phyloP scores from a whole-genome alignment of 2,329 filamentous ascomycete species.

The Monosporascus cannonballus region DNA sequence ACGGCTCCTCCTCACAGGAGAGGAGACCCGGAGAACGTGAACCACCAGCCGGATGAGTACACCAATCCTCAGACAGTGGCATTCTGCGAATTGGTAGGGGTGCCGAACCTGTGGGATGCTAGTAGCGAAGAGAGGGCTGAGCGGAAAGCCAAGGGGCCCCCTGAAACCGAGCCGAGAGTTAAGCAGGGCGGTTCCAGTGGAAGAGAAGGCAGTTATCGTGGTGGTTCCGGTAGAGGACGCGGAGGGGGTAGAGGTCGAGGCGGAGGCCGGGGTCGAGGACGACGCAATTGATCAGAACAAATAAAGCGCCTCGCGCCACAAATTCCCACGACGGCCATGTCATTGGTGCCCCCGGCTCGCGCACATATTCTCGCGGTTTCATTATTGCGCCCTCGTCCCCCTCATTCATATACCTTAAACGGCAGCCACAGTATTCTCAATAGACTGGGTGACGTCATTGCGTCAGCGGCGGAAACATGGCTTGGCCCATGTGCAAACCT shows the following conservation, averaged over 20 bases:
- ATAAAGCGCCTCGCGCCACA: neutral
- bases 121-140: constrained; percentile 62
- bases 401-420: neutral
- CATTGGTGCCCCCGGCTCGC: neutral
- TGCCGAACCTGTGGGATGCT: constrained; percentile 70
- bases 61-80: constrained; percentile 78
- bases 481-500: neutral
- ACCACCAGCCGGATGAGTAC: constrained; percentile 69
- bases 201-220: constrained; percentile 9
- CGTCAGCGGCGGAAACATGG: neutral
- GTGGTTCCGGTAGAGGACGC: constrained; percentile 16
- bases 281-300: constrained; percentile 15
- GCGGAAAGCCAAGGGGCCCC: constrained; percentile 53
- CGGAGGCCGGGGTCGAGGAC: constrained; percentile 28
- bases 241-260: constrained; percentile 26
- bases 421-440: neutral
- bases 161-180: constrained; percentile 27
- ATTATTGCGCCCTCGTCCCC: neutral
- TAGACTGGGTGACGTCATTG: neutral
- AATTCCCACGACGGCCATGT: neutral
- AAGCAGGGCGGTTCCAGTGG: constrained; percentile 12
- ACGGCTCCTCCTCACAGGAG: constrained; percentile 69
- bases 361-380: neutral
- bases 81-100: constrained; percentile 73
- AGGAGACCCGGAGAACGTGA: constrained; percentile 48